Percentiles rank a stretch among this genome's conserved stretches.
These are phyloP conservation scores for Plasmodium cynomolgi DNA, from an alignment of 169 alveolate species.

Conservation along the genomic window DNA sequence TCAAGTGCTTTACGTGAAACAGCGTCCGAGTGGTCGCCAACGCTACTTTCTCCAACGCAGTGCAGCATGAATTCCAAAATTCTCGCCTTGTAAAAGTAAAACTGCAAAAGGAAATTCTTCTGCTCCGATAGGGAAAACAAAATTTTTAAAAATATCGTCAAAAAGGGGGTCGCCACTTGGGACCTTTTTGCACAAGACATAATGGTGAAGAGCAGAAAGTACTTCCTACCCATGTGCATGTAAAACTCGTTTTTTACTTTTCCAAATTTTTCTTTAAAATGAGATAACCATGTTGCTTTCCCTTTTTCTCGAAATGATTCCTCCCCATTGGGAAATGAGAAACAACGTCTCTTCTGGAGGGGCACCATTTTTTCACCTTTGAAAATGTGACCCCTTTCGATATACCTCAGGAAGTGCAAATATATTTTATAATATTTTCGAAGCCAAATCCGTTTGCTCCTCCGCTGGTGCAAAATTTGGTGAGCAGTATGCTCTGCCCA, in stretches of 20 bases:
- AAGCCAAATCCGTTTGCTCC: neutral
- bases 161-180: neutral
- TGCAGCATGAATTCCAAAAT: constrained; percentile 32
- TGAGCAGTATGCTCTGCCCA: neutral
- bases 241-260: constrained; percentile 18
- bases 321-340: neutral
- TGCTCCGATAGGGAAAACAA: constrained; percentile 24
- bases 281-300: neutral
- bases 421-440: constrained; percentile 13
- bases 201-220: constrained; percentile 10
- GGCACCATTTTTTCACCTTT: neutral
- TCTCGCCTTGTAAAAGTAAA: constrained; percentile 40
- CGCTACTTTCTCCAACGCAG: neutral
- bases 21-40: neutral
- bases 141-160: constrained; percentile 29
- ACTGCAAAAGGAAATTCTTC: constrained; percentile 27
- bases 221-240: constrained; percentile 17
- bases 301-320: neutral
- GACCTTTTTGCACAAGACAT: neutral
- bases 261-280: neutral
- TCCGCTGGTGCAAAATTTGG: neutral
- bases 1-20: neutral
- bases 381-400: neutral
- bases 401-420: neutral
- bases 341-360: neutral